Conservation (phyloP, 169 alveolate genomes). For the Cyclospora cayetanensis region DNA sequence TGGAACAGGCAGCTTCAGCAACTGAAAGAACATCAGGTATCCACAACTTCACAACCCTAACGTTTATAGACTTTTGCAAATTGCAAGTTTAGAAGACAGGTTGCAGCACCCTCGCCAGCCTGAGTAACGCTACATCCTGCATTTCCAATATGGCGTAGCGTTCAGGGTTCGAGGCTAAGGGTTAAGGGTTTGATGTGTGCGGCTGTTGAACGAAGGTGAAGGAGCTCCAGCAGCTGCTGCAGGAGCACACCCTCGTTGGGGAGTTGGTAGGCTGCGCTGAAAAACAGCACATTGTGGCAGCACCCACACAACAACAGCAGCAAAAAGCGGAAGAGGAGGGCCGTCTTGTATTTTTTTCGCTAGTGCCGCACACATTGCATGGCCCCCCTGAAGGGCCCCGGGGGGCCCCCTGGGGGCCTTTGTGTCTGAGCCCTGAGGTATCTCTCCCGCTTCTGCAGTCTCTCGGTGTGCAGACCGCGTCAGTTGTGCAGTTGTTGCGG, state of each 20-base stretch:
- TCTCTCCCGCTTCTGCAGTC: conserved; percentile 54
- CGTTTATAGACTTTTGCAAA: too few relatives aligned
- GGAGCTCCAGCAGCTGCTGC: conserved; percentile 44
- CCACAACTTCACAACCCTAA: background rate
- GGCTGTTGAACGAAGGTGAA: conserved; percentile 40
- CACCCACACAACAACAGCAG: background rate
- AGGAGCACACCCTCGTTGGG: conserved; percentile 66
- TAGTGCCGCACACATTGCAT: conserved; percentile 17
- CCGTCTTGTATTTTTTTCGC: conserved; percentile 4
- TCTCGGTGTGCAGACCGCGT: conserved; percentile 56
- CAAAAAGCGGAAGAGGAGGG: background rate
- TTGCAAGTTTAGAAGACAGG: background rate
- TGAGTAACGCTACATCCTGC: background rate
- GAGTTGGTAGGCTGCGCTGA: conserved; percentile 61
- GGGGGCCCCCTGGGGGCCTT: conserved; percentile 8
- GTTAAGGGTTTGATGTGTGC: background rate
- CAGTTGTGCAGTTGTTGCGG: background rate
- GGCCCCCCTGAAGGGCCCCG: background rate
- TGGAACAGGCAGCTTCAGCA: conserved; percentile 38
- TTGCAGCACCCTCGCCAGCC: background rate
- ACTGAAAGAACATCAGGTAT: background rate
- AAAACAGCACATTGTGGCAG: conserved; percentile 60
- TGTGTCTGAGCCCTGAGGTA: conserved; percentile 56
- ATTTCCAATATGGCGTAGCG: background rate
- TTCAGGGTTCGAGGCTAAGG: background rate